Conservation (phyloP, 2,329 filamentous ascomycete genomes). For the Xylaria sp. region DNA sequence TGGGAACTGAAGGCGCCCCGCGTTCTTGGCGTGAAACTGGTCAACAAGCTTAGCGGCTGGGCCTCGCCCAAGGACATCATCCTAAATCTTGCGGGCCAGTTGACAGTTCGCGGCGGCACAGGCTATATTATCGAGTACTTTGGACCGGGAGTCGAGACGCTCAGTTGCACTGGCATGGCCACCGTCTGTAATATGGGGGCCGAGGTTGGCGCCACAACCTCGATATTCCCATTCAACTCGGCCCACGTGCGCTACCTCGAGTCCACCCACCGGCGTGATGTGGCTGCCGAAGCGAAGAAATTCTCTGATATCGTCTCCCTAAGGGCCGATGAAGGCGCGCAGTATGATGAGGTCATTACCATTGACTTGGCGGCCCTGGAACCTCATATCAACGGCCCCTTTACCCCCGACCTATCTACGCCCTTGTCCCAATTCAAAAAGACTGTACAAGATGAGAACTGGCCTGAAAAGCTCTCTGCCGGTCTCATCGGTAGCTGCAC, state of each 20-base stretch:
- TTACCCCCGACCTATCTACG: conserved; percentile 94
- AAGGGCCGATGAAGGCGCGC: conserved; percentile 79
- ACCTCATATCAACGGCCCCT: conserved; percentile 96
- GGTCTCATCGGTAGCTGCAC: conserved; percentile 98
- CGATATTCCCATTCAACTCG: conserved; percentile 90
- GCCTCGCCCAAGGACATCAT: conserved; percentile 96
- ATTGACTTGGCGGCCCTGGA: conserved; percentile 92
- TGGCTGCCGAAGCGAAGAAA: conserved; percentile 72
- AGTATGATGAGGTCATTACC: conserved; percentile 91
- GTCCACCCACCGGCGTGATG: conserved; percentile 80
- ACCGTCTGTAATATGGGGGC: conserved; percentile 91
- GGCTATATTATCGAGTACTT: conserved; percentile 96
- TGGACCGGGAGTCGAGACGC: conserved; percentile 86
- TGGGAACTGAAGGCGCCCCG: conserved; percentile 98
- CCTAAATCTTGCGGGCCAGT: conserved; percentile 83
- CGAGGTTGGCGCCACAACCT: conserved; percentile 95
- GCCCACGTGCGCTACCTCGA: conserved; percentile 87
- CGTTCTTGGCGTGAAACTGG: conserved; percentile 85
- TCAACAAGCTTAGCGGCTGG: conserved; percentile 88
- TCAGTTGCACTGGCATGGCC: conserved; percentile 93
- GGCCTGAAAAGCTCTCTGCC: conserved; percentile 91
- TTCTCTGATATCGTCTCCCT: conserved; percentile 69
- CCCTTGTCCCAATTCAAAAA: conserved; percentile 91
- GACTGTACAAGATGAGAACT: conserved; percentile 83
- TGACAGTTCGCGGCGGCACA: conserved; percentile 94